Percentiles rank a stretch among this genome's conserved stretches.
Evolutionary conservation across 345 rosid genomes (phyloP).

Genomic region (Hibiscus mutabilis): DNA sequence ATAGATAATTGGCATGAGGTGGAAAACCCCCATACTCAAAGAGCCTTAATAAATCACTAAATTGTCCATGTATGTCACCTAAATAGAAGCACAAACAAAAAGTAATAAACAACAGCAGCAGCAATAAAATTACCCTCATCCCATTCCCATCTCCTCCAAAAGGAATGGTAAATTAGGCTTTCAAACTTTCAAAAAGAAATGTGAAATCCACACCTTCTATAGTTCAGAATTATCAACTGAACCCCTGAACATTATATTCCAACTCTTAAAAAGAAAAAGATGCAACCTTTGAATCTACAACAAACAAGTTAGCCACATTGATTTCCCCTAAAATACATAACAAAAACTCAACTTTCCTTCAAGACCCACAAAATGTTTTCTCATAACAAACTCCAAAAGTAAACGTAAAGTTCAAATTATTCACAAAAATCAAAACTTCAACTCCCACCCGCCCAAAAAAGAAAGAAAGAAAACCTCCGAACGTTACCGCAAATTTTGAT

Average conservation of each 20-base stretch:
- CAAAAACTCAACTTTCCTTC: not conserved
- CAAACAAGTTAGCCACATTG: not conserved
- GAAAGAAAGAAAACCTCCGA: not conserved
- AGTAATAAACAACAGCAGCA: not conserved
- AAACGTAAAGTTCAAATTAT: not conserved
- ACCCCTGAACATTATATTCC: not conserved
- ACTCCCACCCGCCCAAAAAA: not conserved
- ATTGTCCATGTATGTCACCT: slow-evolving; percentile 37
- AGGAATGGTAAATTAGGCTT: not conserved
- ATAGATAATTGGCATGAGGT: slow-evolving; percentile 17
- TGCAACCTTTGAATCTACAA: not conserved
- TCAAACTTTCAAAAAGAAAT: not conserved
- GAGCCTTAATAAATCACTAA: slow-evolving; percentile 78
- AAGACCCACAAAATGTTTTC: not conserved
- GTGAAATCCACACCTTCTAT: not conserved
- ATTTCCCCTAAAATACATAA: not conserved
- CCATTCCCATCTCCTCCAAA: not conserved
- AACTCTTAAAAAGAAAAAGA: not conserved
- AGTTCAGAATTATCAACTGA: not conserved
- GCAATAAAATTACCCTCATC: not conserved
- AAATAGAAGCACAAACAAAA: slow-evolving; percentile 13
- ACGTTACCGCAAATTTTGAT: slow-evolving; percentile 82
- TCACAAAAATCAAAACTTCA: not conserved
- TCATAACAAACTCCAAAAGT: not conserved
- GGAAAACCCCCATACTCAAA: slow-evolving; percentile 95